A percentile compares a stretch with the other conserved stretches of the same genome.
Evolutionary conservation across 768 basidiomycete species (phyloP).

Genomic region (Cystofilobasidium ferigula): DNA sequence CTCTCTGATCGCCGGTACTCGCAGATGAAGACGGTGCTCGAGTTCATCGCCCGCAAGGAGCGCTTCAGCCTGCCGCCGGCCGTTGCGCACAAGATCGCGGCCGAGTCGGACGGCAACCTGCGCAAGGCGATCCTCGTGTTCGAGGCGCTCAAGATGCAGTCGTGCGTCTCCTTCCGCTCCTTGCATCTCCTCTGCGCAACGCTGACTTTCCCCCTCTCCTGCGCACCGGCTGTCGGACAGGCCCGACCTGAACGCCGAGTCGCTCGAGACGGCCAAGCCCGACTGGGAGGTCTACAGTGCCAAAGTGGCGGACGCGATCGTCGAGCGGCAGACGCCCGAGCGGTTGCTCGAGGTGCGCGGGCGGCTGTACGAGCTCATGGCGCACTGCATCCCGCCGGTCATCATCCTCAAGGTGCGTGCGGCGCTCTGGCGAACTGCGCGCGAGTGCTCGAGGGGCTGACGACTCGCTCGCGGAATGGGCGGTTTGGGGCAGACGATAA

Average conservation of each 20-base stretch:
- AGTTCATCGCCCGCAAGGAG: constrained; percentile 67
- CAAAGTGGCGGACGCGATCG: constrained; percentile 79
- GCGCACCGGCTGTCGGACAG: constrained; percentile 38
- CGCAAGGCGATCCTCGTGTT: constrained; percentile 88
- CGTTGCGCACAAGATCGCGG: constrained; percentile 61
- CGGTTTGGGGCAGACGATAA: constrained; percentile 57
- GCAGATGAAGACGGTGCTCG: constrained; percentile 70
- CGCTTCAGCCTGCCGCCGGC: constrained; percentile 69
- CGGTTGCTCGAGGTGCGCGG: constrained; percentile 82
- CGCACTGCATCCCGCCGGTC: constrained; percentile 92
- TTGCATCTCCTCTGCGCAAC: neutral
- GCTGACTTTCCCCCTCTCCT: neutral
- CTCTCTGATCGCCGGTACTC: neutral
- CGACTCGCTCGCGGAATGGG: neutral
- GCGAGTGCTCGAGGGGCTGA: too few relatives aligned
- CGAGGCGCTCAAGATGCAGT: constrained; percentile 94
- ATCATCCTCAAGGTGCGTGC: constrained; percentile 69
- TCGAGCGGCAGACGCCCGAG: constrained; percentile 77
- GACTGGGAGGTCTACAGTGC: constrained; percentile 98
- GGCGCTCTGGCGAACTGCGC: too few relatives aligned
- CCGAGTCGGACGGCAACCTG: constrained; percentile 77
- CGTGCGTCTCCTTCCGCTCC: constrained; percentile 44
- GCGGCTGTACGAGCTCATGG: constrained; percentile 88
- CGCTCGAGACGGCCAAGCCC: constrained; percentile 79
- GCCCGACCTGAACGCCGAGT: constrained; percentile 51